Evolutionary conservation across 2,329 filamentous ascomycete genomes (phyloP), one percentile per base, ranked within the genome.

Genomic region (Fusarium gaditjirri): DNA sequence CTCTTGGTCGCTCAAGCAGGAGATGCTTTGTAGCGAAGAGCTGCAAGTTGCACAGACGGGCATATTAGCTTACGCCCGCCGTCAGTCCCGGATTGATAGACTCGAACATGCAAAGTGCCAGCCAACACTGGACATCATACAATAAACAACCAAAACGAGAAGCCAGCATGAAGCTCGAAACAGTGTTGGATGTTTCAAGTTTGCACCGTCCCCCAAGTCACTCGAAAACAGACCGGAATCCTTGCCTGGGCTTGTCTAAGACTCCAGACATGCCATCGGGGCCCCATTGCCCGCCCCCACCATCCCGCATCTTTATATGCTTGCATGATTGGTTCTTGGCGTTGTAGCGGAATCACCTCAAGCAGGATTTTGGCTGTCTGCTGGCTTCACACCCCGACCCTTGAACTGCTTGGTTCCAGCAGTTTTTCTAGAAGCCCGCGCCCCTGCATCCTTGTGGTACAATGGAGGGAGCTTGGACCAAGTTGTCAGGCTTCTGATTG

Each of bases 211-310:
- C 35, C 27, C 36, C 61, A 76, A 65, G 76, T 79, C 72, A 74
- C 74, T 79, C 79, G 78, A 79, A 78, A 78, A 80, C 76, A 71
- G 76, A 79, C 77, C 80, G 79, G 77, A 80, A 79, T 62, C 75
- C 71, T 70, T 74, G 75, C 67, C 71, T 71, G 53, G 55, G 63
- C 63, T 61, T 60, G 68, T 71, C 60, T 46, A 64, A 60, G 41
- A 72, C 71, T 74, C 71, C 68, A 73, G 74, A 71, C 68, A 60
- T 71, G 52, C 56, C 71, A 70, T 75, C 64, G 67, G 69, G 57
- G 52, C 65, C 72, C 74, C 67, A 68, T 61, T 36, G 57, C 62
- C 70, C 55, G 36, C 69, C 71, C 65, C 74, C 73, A 76, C 71
- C 74, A 75, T 76, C 73, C 71, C 73, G 70, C 76, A 74, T 70